A percentile compares a stretch with the other conserved stretches of the same genome.
Conservation (phyloP, 352 stramenopile species). For the Pythium rhizo-oryzae region DNA sequence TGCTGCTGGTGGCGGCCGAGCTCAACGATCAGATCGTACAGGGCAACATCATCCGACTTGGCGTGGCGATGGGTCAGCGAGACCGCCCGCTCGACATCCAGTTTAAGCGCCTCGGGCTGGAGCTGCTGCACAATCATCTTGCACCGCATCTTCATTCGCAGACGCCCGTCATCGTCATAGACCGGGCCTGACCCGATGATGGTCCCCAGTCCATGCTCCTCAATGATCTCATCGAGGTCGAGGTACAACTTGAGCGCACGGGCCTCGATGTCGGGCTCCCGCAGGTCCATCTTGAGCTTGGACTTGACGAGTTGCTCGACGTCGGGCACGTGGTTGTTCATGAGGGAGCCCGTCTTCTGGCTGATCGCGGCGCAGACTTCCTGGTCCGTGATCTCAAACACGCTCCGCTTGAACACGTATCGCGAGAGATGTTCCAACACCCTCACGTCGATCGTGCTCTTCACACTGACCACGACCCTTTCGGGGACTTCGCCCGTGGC, state of each 20-base stretch:
- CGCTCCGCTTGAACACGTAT: slow-evolving; percentile 27
- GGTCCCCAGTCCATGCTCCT: slow-evolving; percentile 1
- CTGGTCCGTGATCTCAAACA: slow-evolving; percentile 18
- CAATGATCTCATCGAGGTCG: slow-evolving; percentile 1
- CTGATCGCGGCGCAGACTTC: slow-evolving; percentile 23
- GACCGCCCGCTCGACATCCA: slow-evolving; percentile 7
- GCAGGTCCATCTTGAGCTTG: slow-evolving; percentile 8
- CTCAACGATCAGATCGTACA: background rate
- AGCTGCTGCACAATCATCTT: background rate
- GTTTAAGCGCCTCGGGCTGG: background rate
- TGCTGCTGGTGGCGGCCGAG: background rate
- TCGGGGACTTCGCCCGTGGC: slow-evolving; percentile 3
- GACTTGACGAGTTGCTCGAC: background rate
- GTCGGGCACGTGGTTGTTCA: slow-evolving; percentile 14
- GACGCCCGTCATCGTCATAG: background rate
- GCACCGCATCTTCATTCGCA: slow-evolving; percentile 8
- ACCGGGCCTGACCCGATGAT: background rate
- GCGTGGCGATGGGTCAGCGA: background rate
- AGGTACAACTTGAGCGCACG: background rate
- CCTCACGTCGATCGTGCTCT: background rate
- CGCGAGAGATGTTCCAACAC: slow-evolving; percentile 20
- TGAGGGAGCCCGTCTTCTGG: background rate
- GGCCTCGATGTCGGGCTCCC: background rate
- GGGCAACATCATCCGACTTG: background rate
- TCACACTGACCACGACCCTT: slow-evolving; percentile 2